Base-by-base conservation (phyloP, 2,329 filamentous ascomycete genomes). In the Didymellaceae sp. region DNA sequence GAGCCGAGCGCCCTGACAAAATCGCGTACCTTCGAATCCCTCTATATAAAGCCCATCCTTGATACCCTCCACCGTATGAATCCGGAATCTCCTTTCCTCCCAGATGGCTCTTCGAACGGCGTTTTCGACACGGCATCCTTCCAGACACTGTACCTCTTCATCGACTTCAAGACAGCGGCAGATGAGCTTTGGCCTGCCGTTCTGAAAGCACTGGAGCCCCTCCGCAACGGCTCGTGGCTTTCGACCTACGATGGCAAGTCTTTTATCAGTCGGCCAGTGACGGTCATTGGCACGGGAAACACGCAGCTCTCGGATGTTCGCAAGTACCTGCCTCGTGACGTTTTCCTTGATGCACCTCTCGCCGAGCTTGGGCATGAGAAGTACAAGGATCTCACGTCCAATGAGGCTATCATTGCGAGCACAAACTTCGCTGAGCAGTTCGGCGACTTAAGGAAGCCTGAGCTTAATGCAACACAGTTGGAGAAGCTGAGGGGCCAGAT, bases 111-210 rank as follows among this genome's bases (percentile, higher is more conserved):
- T 4, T 75, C 77, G 33, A 83, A 86, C 62, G 85, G 85, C 25
- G 82, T 87, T 11, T 87, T 79, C 63, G 85, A 87, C 67, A 82
- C 82, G 59, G 80, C 80, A 1, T 56, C 55, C 7, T 74, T 67
- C 5, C 83, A 86, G 66, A 86, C 84, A 0, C 75, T 88, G 5
- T 86, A 86, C 71, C 75, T 87, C 37, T 86, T 85, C 69, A 80
- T 87, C 50, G 85, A 87, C 62, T 62, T 86, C 50, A 87, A 87
- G 68, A 86, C 84, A 0, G 71, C 78, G 26, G 83, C 83, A 5
- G 61, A 70, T 0, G 75, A 74, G 24, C 85, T 85, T 1, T 86
- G 81, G 75, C 74, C 82, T 2, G 76, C 75, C 25, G 83, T 86
- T 2, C 73, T 85, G 26, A 61, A 76, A 18, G 83, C 82, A 0